Base-by-base conservation (phyloP, 208 protist species). In the Trypanosoma lewisi region DNA sequence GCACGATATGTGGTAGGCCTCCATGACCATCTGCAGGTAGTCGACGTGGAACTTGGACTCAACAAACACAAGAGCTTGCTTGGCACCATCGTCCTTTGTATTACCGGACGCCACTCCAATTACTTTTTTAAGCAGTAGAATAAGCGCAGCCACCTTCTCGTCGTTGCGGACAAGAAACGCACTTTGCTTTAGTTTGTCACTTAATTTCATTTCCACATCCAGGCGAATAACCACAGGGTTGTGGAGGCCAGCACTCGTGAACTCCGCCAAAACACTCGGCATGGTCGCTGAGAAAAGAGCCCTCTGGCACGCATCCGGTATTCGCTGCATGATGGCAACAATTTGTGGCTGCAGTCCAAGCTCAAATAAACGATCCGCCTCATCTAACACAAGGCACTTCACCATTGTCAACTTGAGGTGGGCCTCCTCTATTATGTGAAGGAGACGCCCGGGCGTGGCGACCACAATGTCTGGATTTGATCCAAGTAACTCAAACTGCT, bases 311-410 rank as follows among this genome's bases (percentile, higher is more conserved):
- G 83, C 79, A 16, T 97, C 89, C 1, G 96, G 84, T 11, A 99
- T 65, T n/a, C 93, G 89, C 23, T 90, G 73, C 61, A 99, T 77
- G 56, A 99, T 99, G 48, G 95, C 94, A 2, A 77, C 73, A 31
- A 99, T 75, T 85, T 99, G 98, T 34, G 90, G 82, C 77, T 97
- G 85, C 16, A 91, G 82, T 31, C 98, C 98, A 64, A 99, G 84
- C 75, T 99, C 99, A 82, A 99, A 99, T 7, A 99, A 82, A 17
- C 95, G 88, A 79, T 99, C 99, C 1, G 98, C 98, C 80, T 99
- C 99, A 84, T 99, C 99, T 52, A 99, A 97, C 0, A 99, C 97
- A 7, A 99, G 44, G 44, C 92, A 96, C 63, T 98, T 82, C n/a
- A 99, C 85, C 30, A 74, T 70, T 3, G 68, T 77, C 2, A 99